Evolutionary conservation across 306 rosid genomes (phyloP), one percentile per base, ranked within the genome.

Genomic region (Quercus parvula): DNA sequence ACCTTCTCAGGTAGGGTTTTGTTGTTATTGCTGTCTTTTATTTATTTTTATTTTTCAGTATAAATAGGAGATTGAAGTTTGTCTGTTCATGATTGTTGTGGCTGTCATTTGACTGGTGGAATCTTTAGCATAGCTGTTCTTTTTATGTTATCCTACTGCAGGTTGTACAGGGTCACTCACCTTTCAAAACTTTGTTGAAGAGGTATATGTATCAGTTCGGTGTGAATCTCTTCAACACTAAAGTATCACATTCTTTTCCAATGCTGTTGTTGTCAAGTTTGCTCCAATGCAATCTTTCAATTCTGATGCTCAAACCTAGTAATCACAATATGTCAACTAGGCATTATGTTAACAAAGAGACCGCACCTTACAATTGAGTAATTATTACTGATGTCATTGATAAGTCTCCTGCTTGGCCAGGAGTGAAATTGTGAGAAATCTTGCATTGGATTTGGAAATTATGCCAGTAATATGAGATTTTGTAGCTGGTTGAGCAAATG

Each of bases 81-180:
- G 0, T 25, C 28, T 27, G 1, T 24, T 1, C n/a, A 2, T n/a
- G 17, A 8, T 24, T 70, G 72, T 25, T 55, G 20, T 5, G n/a
- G 15, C 54, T 51, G 46, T 24, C 20, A 38, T 74, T 82, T 52
- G 75, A 80, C 79, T 79, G 78, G 61, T 75, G 80, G 63, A 79
- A 83, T 31, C 75, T 68, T 75, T 69, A 71, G 75, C 72, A 38
- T 79, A 61, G 83, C 86, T 70, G 33, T 78, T 27, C 67, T 51
- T 46, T 73, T 52, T 77, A 28, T 75, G 15, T 28, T 77, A 71
- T 83, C 18, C 54, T 20, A 67, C 22, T 75, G 83, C 78, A 83
- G 86, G 86, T 78, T 27, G 80, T 83, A 61, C 86, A 83, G 56
- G 86, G 86, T 54, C 83, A 83, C 55, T 70, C 86, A 4, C 75